phyloP scores from a whole-genome alignment of 805 yeast genomes.

The Wickerhamomyces chambardii region DNA sequence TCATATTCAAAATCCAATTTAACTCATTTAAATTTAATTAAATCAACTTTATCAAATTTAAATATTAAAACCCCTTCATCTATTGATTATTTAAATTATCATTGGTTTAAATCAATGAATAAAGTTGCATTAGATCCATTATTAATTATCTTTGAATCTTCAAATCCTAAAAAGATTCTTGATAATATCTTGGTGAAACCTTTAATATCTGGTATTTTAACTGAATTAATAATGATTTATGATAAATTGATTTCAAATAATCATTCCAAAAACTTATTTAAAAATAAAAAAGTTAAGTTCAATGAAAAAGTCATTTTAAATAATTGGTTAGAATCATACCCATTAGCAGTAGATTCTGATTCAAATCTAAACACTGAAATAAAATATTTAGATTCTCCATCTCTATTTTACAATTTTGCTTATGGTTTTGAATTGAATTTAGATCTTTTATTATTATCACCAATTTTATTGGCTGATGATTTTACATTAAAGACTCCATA shows the following conservation, averaged over 20 bases:
- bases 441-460: slow-evolving; percentile 75
- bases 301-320: slow-evolving; percentile 51
- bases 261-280: neutral
- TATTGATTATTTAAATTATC: neutral
- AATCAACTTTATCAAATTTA: neutral
- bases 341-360: slow-evolving; percentile 12
- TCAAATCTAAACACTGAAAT: slow-evolving; percentile 3
- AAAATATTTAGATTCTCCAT: slow-evolving; percentile 38
- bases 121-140: slow-evolving; percentile 72
- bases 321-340: slow-evolving; percentile 40
- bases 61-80: neutral
- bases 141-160: slow-evolving; percentile 63
- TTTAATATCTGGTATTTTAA: slow-evolving; percentile 67
- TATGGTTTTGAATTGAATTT: slow-evolving; percentile 49
- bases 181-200: slow-evolving; percentile 80
- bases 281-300: slow-evolving; percentile 1
- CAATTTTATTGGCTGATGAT: slow-evolving; percentile 87
- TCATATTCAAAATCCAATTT: slow-evolving; percentile 1
- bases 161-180: slow-evolving; percentile 47
- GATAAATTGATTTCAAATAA: neutral
- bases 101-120: neutral
- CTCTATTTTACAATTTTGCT: slow-evolving; percentile 58
- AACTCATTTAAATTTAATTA: neutral
- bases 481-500: slow-evolving; percentile 82
- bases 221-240: slow-evolving; percentile 44